These are phyloP conservation scores for Sporodiniella umbellata DNA, from an alignment of 371 early-diverging fungal genomes.

Conservation along the genomic window DNA sequence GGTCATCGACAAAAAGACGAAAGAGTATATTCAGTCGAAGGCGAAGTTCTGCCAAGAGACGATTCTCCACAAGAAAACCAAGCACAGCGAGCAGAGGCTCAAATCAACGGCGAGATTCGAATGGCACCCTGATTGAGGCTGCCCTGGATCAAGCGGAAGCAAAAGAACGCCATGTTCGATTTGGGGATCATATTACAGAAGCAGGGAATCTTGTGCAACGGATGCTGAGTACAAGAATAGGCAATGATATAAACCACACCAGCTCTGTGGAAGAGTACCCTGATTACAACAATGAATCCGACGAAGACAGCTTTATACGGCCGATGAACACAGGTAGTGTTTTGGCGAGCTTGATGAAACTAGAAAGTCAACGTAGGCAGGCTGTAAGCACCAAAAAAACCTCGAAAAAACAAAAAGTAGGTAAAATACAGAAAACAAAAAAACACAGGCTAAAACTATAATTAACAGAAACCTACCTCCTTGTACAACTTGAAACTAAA, in stretches of 20 bases:
- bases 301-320: constrained; percentile 1
- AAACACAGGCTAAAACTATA: constrained; percentile 2
- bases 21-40: background rate
- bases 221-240: constrained; percentile 26
- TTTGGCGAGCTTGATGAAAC: constrained; percentile 36
- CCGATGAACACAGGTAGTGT: constrained; percentile 26
- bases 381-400: constrained; percentile 3
- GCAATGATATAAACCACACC: background rate
- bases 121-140: constrained; percentile 35
- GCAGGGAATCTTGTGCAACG: constrained; percentile 40
- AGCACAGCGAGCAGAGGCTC: background rate
- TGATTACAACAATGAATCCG: constrained; percentile 1
- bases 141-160: constrained; percentile 42
- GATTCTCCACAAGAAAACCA: background rate
- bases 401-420: constrained; percentile 11
- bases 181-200: constrained; percentile 45
- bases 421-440: constrained; percentile 11
- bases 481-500: constrained; percentile 20
- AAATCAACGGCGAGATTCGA: background rate
- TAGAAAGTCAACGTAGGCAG: constrained; percentile 30
- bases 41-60: background rate
- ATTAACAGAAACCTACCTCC: constrained; percentile 26
- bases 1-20: no score
- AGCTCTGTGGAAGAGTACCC: constrained; percentile 3
- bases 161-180: constrained; percentile 41